Evolutionary conservation across 176 grass and related monocot genomes (phyloP).

Genomic region (Sorghum bicolor): Sorghum_bicolor_NCBIv3 NC_012871.2:66920001-66920500

Average conservation of each 20-base stretch:
- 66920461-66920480: conserved; percentile 40
- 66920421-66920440: conserved; percentile 42
- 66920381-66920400: conserved; percentile 28
- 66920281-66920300: conserved; percentile 40
- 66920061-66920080: conserved; percentile 34
- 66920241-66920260: conserved; percentile 31
- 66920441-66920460: conserved; percentile 35
- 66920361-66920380: conserved; percentile 16
- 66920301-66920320: conserved; percentile 56
- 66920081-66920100: conserved; percentile 41
- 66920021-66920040: conserved; percentile 9
- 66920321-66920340: conserved; percentile 47
- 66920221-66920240: conserved; percentile 58
- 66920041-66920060: conserved; percentile 16
- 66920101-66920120: conserved; percentile 54
- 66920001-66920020: conserved; percentile 25
- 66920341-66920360: conserved; percentile 34
- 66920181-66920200: conserved; percentile 33
- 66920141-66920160: conserved; percentile 52
- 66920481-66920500: conserved; percentile 47
- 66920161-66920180: conserved; percentile 59
- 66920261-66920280: conserved; percentile 43
- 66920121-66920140: conserved; percentile 51
- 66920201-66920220: conserved; percentile 48
- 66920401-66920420: conserved; percentile 33